These are phyloP conservation scores for Orbilia ellipsospora DNA, from an alignment of 2,329 filamentous ascomycete species.

Conservation along the genomic window DNA sequence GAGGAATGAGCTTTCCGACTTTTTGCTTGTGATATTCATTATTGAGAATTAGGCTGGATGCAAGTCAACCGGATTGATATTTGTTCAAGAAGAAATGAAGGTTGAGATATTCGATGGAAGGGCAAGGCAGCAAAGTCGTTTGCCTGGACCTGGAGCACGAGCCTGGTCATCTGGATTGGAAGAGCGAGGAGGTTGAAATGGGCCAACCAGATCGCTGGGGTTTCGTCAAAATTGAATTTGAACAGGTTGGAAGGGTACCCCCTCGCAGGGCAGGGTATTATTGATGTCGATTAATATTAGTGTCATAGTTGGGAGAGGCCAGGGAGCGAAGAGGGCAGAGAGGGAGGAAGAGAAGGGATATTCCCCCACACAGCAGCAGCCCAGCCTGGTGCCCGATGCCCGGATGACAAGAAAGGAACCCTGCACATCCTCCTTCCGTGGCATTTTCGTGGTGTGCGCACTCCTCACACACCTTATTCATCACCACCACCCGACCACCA, in stretches of 20 bases:
- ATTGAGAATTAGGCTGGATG: not conserved
- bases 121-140: conserved; percentile 7
- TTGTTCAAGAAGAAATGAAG: too few relatives aligned
- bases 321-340: conserved; percentile 10
- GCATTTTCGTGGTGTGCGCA: conserved; percentile 39
- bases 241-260: conserved; percentile 9
- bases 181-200: conserved; percentile 38
- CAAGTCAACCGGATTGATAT: not conserved
- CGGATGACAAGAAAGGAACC: not conserved
- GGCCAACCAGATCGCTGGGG: conserved; percentile 33
- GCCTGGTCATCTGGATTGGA: too few relatives aligned
- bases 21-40: conserved; percentile 46
- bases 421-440: conserved; percentile 33
- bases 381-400: not conserved
- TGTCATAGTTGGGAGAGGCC: conserved; percentile 23
- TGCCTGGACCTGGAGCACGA: not conserved
- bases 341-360: conserved; percentile 30
- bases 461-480: not conserved
- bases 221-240: conserved; percentile 13
- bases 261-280: conserved; percentile 22
- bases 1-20: conserved; percentile 19
- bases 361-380: conserved; percentile 33
- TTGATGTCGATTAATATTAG: not conserved
- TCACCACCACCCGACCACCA: conserved; percentile 31
- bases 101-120: conserved; percentile 11